Base-by-base conservation (phyloP, 2,329 filamentous ascomycete species). In the Cladosporium sp. region DNA sequence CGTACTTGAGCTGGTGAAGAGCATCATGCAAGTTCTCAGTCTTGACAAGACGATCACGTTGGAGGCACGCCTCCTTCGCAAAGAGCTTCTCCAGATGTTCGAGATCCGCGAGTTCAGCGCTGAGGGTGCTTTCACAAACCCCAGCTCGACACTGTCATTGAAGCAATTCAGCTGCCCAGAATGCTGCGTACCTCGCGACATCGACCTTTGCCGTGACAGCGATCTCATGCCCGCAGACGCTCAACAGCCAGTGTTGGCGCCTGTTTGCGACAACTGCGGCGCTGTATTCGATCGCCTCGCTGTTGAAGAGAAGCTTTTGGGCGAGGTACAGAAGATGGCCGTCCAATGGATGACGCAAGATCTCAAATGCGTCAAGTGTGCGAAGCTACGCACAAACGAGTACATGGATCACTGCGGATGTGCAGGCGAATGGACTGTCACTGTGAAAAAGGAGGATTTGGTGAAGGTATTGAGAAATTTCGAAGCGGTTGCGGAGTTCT, bases 401-500 rank as follows among this genome's bases (percentile, higher is more conserved):
- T 94, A 97, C 61, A 90, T 93, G 83, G 92, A 96, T 67, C 91
- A 97, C 69, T 98, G 94, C 69, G 86, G 84, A 9, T 98, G 93
- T 73, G 88, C 88, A 54, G 93, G 93, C 3, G 79, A 80, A 52
- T 98, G 93, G 93, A 78, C 77, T 15, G 82, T 82, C 57, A 88
- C 83, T 16, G 76, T 91, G 53, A 79, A 84, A 58, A 76, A 78
- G 56, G 80, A 78, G 25, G 86, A 86, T 22, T 72, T 92, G 20
- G 69, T 79, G 62, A 80, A 75, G 64, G 78, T 74, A 64, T 60
- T 97, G 61, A 76, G 68, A 36, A 85, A 95, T 4, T 84, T 89
- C 69, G 77, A 75, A 57, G 83, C 79, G 47, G 91, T 95, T 42
- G 88, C 88, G 7, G 78, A 74, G 60, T 90, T 83, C 64, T 95